Evolutionary conservation across 2,329 filamentous ascomycete genomes (phyloP).

Genomic region (Sclerotinia spermophila): DNA sequence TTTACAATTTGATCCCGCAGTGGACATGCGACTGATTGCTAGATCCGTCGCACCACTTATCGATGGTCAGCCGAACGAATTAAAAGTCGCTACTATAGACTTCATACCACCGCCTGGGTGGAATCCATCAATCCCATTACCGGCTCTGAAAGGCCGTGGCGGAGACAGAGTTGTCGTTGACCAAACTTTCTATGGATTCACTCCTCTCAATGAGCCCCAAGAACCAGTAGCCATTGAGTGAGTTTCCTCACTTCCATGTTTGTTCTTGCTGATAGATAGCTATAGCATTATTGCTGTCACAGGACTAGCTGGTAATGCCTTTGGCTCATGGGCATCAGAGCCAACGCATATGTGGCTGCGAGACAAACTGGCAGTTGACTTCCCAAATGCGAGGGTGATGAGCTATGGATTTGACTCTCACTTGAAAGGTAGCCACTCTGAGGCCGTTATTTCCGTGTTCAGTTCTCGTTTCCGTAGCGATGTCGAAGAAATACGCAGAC

Average conservation of each 20-base stretch:
- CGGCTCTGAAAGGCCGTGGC: slow-evolving; percentile 3
- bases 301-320: slow-evolving; percentile 41
- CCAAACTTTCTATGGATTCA: slow-evolving; percentile 18
- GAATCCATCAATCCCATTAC: slow-evolving; percentile 8
- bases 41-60: slow-evolving; percentile 16
- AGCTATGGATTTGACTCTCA: slow-evolving; percentile 37
- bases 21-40: slow-evolving; percentile 2
- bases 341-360: slow-evolving; percentile 40
- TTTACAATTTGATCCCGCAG: slow-evolving; percentile 9
- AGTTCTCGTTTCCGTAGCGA: slow-evolving; percentile 23
- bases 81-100: slow-evolving; percentile 17
- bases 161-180: slow-evolving; percentile 15
- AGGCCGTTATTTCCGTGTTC: slow-evolving; percentile 12
- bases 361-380: slow-evolving; percentile 37
- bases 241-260: background rate
- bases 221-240: slow-evolving; percentile 12
- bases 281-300: slow-evolving; percentile 40
- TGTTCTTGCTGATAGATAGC: background rate
- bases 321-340: slow-evolving; percentile 40
- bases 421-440: slow-evolving; percentile 21
- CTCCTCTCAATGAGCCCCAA: slow-evolving; percentile 12
- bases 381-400: slow-evolving; percentile 35
- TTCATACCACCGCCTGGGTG: slow-evolving; percentile 13
- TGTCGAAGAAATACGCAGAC: slow-evolving; percentile 28
- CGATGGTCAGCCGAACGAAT: background rate